Conservation (phyloP, 768 basidiomycete species). For the Neoboletus subvelutipes region DNA sequence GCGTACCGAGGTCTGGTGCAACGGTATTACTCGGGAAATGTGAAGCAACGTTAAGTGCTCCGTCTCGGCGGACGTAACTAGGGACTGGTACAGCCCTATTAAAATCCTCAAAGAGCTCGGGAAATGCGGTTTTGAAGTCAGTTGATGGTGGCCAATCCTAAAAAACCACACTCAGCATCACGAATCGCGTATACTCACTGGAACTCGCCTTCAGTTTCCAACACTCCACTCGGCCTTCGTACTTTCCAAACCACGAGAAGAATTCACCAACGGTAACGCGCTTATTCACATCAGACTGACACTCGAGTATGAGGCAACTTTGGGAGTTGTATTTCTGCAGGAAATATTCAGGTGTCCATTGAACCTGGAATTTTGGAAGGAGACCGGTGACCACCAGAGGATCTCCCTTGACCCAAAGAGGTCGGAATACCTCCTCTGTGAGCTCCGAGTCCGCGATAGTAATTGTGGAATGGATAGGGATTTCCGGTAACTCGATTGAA, state of each 20-base stretch:
- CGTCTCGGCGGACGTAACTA: constrained; percentile 88
- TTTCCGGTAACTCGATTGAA: constrained; percentile 26
- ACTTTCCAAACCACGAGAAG: constrained; percentile 74
- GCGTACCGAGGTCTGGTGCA: constrained; percentile 74
- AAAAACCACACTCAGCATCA: constrained; percentile 7
- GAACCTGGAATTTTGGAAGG: constrained; percentile 56
- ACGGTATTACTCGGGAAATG: constrained; percentile 83
- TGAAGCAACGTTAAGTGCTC: constrained; percentile 82
- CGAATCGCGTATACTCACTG: background rate
- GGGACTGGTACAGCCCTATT: constrained; percentile 80
- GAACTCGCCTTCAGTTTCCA: constrained; percentile 73
- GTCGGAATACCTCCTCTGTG: constrained; percentile 58
- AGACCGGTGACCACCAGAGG: constrained; percentile 78
- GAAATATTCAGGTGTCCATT: constrained; percentile 87
- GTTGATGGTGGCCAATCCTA: constrained; percentile 92
- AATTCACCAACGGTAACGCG: constrained; percentile 72
- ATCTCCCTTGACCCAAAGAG: constrained; percentile 70
- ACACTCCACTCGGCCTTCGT: constrained; percentile 52
- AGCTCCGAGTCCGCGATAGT: constrained; percentile 50
- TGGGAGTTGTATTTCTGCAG: constrained; percentile 62
- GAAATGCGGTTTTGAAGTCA: constrained; percentile 83
- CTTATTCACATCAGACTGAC: constrained; percentile 67
- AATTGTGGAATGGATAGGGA: constrained; percentile 48
- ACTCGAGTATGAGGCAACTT: constrained; percentile 74
- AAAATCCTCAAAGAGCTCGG: constrained; percentile 86